Conservation (phyloP, 169 alveolate genomes). For the Plasmodium gallinaceum region DNA sequence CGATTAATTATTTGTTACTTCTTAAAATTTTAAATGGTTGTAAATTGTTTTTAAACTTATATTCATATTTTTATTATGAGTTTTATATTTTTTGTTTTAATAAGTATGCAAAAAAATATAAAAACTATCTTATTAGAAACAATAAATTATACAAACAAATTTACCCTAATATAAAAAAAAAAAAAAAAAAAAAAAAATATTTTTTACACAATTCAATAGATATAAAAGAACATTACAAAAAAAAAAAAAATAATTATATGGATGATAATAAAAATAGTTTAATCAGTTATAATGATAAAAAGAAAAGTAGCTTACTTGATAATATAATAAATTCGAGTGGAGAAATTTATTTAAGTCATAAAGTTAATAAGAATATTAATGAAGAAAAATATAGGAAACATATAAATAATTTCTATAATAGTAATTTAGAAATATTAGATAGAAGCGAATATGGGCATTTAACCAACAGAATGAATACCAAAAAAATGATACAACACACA, state of each 20-base stretch:
- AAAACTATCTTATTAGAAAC: background rate
- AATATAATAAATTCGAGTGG: too few relatives aligned
- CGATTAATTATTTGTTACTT: constrained; percentile 65
- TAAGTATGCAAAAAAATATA: constrained; percentile 30
- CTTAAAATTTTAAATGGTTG: constrained; percentile 60
- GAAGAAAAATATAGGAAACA: too few relatives aligned
- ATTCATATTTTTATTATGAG: constrained; percentile 59
- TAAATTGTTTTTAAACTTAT: constrained; percentile 35
- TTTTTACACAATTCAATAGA: background rate
- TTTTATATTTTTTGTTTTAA: constrained; percentile 66
- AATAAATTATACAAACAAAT: background rate
- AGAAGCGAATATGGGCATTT: too few relatives aligned
- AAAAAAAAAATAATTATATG: background rate
- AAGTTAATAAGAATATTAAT: too few relatives aligned
- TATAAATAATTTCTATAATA: too few relatives aligned
- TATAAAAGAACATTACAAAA: background rate
- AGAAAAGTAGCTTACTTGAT: too few relatives aligned
- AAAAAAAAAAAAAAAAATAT: background rate
- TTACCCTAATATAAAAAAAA: background rate
- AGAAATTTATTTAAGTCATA: too few relatives aligned
- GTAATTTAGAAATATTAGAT: too few relatives aligned
- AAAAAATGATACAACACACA: too few relatives aligned
- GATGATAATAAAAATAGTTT: background rate
- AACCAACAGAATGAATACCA: too few relatives aligned
- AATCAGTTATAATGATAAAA: background rate